Evolutionary conservation across 208 protist species (phyloP), one percentile per base, ranked within the genome.

Genomic region (Porcisia deanei): DNA sequence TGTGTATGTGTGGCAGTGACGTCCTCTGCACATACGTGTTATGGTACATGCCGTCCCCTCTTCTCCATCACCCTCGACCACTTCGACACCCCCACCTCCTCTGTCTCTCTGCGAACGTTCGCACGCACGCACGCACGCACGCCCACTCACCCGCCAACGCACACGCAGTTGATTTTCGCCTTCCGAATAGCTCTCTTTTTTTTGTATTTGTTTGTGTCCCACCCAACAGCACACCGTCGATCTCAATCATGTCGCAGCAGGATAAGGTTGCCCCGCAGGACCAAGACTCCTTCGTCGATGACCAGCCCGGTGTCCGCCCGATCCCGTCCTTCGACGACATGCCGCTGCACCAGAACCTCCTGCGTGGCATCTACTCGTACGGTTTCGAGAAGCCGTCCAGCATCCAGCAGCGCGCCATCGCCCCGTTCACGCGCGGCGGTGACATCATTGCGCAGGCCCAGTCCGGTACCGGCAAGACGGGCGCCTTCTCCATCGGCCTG

Each of bases 331-430:
- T 99, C 88, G 99, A 99, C 85, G 89, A 99, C 78, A 99, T 99
- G 99, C 93, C 94, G 37, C 96, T 99, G 20, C 96, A 98, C 82
- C 95, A 80, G 71, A 80, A 80, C 76, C 69, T 80, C 45, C 69
- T 80, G 71, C 76, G 76, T 54, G 77, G 99, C 80, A 99, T 99
- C 80, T 99, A 99, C 88, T 93, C 95, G 12, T 99, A 99, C 85
- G 99, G 98, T 76, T 99, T 99, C 84, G 98, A 99, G 89, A 99
- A 99, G 87, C 99, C 98, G 55, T 99, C 98, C 58, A 80, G 59
- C 76, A 80, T 80, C 34, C 76, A 80, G 95, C 98, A 99, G 91
- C 92, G 98, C 66, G 98, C 98, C 69, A 99, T 99, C 84, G 86
- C 98, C 30, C 99, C 99, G 25, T 96, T 99, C 79, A 93, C 98